Percentiles rank a stretch among this genome's conserved stretches.
phyloP scores from a whole-genome alignment of 257 asterid species.

The Plantago elongata region DNA sequence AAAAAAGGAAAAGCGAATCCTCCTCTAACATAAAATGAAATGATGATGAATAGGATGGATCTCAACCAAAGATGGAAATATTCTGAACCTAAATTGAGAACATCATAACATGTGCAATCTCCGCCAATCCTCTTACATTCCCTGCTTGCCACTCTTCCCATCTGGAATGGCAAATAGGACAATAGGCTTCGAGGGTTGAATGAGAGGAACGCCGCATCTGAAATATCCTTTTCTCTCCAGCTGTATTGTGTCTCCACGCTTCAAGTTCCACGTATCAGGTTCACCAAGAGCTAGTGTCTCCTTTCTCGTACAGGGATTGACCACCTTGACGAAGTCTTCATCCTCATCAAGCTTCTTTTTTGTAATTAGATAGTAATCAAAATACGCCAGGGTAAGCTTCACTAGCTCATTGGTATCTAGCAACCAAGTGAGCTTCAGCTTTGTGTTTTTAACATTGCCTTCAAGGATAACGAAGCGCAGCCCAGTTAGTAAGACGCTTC shows the following conservation, averaged over 20 bases:
- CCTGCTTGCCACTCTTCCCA: constrained; percentile 70
- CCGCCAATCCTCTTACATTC: constrained; percentile 33
- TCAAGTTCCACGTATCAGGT: constrained; percentile 78
- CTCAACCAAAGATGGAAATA: too few relatives aligned
- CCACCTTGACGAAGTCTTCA: constrained; percentile 67
- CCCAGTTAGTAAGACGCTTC: too few relatives aligned
- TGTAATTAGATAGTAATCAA: constrained; percentile 79
- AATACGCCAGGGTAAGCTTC: constrained; percentile 56
- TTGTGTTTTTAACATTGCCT: constrained; percentile 86
- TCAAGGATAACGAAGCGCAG: too few relatives aligned
- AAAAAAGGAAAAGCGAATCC: too few relatives aligned
- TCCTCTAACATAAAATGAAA: too few relatives aligned
- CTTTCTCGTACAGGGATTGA: constrained; percentile 61
- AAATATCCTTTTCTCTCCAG: constrained; percentile 89
- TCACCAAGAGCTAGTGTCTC: constrained; percentile 78
- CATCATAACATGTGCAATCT: too few relatives aligned
- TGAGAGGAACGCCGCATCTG: constrained; percentile 73
- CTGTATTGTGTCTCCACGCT: constrained; percentile 75
- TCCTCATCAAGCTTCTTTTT: constrained; percentile 77
- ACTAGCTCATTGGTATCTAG: constrained; percentile 68
- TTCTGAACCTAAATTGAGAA: too few relatives aligned
- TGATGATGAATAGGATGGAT: too few relatives aligned
- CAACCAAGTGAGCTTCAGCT: constrained; percentile 94
- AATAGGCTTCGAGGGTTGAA: constrained; percentile 58
- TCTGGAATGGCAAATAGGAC: constrained; percentile 84